A percentile compares a stretch with the other conserved stretches of the same genome.
Conservation (phyloP, 2,329 filamentous ascomycete genomes). For the Ascochyta viciae-villosae region DNA sequence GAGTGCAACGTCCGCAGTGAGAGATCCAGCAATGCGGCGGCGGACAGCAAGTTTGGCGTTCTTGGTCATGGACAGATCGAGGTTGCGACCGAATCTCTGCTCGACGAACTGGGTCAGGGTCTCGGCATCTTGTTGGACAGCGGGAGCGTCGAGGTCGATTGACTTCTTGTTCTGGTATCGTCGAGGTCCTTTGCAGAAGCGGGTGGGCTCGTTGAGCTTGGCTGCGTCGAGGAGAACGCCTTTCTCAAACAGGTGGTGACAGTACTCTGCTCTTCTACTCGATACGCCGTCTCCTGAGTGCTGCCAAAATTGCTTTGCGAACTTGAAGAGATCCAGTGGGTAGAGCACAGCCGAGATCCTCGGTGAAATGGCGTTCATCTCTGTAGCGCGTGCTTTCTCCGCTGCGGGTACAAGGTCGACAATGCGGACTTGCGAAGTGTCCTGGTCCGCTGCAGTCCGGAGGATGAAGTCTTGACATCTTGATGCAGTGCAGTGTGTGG, state of each 20-base stretch:
- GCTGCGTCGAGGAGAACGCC: constrained; percentile 66
- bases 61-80: constrained; percentile 78
- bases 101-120: constrained; percentile 75
- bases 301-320: constrained; percentile 97
- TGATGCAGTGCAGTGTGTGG: constrained; percentile 71
- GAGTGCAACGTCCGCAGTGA: constrained; percentile 75
- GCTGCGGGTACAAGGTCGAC: constrained; percentile 70
- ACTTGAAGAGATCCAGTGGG: constrained; percentile 67
- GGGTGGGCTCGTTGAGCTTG: constrained; percentile 43
- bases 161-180: constrained; percentile 75
- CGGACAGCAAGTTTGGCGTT: constrained; percentile 87
- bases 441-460: constrained; percentile 62
- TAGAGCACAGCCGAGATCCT: constrained; percentile 68
- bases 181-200: constrained; percentile 72
- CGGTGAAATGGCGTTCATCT: constrained; percentile 53
- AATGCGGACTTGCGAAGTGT: constrained; percentile 59
- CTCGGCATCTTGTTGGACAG: constrained; percentile 25
- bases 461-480: constrained; percentile 78
- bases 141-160: constrained; percentile 50
- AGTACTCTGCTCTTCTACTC: constrained; percentile 90
- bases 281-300: constrained; percentile 93
- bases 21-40: constrained; percentile 84
- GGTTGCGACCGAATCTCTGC: constrained; percentile 90
- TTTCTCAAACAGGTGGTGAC: constrained; percentile 75
- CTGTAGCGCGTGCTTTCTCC: constrained; percentile 58